A percentile compares a stretch with the other conserved stretches of the same genome.
These are phyloP conservation scores for Clitopilus passeckerianus DNA, from an alignment of 768 basidiomycete species.

Conservation along the genomic window DNA sequence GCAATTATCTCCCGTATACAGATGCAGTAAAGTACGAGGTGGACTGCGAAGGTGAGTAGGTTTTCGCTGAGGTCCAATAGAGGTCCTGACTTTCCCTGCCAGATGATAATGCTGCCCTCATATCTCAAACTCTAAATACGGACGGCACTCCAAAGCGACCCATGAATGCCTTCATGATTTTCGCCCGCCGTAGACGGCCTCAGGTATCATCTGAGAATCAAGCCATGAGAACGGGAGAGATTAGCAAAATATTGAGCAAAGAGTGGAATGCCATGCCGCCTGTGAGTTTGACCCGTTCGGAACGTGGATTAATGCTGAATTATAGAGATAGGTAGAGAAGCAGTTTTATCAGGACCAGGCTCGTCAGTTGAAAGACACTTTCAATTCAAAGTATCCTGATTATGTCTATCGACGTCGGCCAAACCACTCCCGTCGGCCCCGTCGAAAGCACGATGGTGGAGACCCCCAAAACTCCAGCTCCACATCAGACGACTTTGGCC, in stretches of 20 bases:
- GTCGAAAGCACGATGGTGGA: slow-evolving; percentile 19
- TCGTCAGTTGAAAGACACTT: slow-evolving; percentile 78
- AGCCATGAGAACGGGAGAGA: slow-evolving; percentile 86
- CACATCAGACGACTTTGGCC: slow-evolving; percentile 23
- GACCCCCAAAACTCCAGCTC: neutral
- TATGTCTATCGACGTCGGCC: slow-evolving; percentile 87
- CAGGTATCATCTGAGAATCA: slow-evolving; percentile 86
- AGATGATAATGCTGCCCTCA: slow-evolving; percentile 44
- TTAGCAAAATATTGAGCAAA: slow-evolving; percentile 81
- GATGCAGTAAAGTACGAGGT: slow-evolving; percentile 33
- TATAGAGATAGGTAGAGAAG: slow-evolving; percentile 56
- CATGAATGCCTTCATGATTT: slow-evolving; percentile 96
- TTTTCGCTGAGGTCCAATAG: neutral
- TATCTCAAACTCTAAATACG: slow-evolving; percentile 75
- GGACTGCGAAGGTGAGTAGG: slow-evolving; percentile 39
- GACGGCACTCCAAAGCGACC: slow-evolving; percentile 88
- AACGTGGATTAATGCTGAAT: no score
- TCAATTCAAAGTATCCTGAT: slow-evolving; percentile 84
- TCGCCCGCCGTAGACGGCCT: slow-evolving; percentile 75
- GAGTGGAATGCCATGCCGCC: slow-evolving; percentile 82
- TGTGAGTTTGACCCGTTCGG: slow-evolving; percentile 36
- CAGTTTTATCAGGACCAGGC: slow-evolving; percentile 88
- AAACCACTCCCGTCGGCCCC: slow-evolving; percentile 73
- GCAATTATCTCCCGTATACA: slow-evolving; percentile 30
- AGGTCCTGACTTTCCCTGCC: neutral